Conservation (phyloP, 192 early-diverging fungal genomes). For the Jimgerdemannia lactiflua region DNA sequence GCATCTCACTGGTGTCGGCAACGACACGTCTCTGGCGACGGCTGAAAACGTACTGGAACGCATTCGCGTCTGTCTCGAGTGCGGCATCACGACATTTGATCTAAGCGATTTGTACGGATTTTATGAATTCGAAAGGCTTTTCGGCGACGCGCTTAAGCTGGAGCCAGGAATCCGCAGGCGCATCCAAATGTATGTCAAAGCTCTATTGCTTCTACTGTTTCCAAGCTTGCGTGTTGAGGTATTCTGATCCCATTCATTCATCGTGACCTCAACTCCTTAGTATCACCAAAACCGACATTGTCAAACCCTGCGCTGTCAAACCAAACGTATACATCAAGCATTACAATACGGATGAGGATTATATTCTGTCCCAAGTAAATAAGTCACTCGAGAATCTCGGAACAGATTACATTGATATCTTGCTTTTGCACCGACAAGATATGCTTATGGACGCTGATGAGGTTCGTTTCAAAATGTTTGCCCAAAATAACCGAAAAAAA, state of each 20-base stretch:
- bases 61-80: slow-evolving; percentile 33
- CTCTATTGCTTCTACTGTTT: background rate
- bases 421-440: slow-evolving; percentile 14
- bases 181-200: slow-evolving; percentile 15
- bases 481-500: too few relatives aligned
- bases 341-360: slow-evolving; percentile 9
- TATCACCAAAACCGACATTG: slow-evolving; percentile 19
- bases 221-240: too few relatives aligned
- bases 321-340: slow-evolving; percentile 11
- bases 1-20: slow-evolving; percentile 25
- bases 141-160: slow-evolving; percentile 11
- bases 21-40: slow-evolving; percentile 16
- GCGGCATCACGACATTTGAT: slow-evolving; percentile 45
- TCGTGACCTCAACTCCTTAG: background rate
- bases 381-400: slow-evolving; percentile 6
- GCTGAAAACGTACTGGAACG: slow-evolving; percentile 32
- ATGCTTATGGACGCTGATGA: slow-evolving; percentile 21
- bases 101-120: slow-evolving; percentile 43
- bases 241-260: background rate
- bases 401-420: slow-evolving; percentile 12
- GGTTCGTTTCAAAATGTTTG: background rate
- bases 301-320: slow-evolving; percentile 6
- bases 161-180: slow-evolving; percentile 6
- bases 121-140: slow-evolving; percentile 11
- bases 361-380: slow-evolving; percentile 14